Base-by-base conservation (phyloP, 2,329 filamentous ascomycete species). In the Calonectria naviculata region DNA sequence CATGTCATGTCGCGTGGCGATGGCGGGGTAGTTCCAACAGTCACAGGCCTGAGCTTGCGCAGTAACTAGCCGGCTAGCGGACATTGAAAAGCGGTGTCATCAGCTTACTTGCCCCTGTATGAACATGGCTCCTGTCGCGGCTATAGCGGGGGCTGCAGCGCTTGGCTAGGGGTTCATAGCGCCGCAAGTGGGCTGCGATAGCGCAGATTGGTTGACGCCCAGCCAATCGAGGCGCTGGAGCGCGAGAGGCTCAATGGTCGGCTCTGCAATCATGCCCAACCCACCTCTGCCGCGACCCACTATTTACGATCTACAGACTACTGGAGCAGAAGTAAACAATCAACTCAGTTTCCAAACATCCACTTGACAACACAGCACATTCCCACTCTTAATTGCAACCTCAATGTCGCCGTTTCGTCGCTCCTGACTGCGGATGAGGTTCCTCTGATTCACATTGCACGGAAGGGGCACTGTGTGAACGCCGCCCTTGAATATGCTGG, bases 401-500 rank as follows among this genome's bases (percentile, higher is more conserved):
- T 66, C 61, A 17, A 76, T 78, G 77, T 67, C 42, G 41, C 38
- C 41, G 21, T 47, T 46, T 34, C 24, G 17, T 60, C 61, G 44
- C 29, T 63, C 31, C 42, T 78, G 54, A 78, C 70, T 67, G 65
- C 69, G 63, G 29, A 68, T 65, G 75, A 70, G 71, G 52, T 70
- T 31, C 54, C 36, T 61, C 36, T 70, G n/a, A 38, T 38, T 58
- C 42, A n/a, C n/a, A 56, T 42, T 41, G 47, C 34, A 65, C 49
- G 58, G 71, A 68, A 44, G 31, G 54, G 19, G 31, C 41, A 58
- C 28, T 68, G 44, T 44, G 52, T 24, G 44, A 34, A 36, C 56
- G 38, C 41, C 34, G 31, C n/a, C 56, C 24, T 58, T 56, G 71
- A 77, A 60, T 38, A 91, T 91, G 89, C 84, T 91, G 71, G 89